Evolutionary conservation across 2,329 filamentous ascomycete species (phyloP).

Genomic region (Aspergillus floridensis): DNA sequence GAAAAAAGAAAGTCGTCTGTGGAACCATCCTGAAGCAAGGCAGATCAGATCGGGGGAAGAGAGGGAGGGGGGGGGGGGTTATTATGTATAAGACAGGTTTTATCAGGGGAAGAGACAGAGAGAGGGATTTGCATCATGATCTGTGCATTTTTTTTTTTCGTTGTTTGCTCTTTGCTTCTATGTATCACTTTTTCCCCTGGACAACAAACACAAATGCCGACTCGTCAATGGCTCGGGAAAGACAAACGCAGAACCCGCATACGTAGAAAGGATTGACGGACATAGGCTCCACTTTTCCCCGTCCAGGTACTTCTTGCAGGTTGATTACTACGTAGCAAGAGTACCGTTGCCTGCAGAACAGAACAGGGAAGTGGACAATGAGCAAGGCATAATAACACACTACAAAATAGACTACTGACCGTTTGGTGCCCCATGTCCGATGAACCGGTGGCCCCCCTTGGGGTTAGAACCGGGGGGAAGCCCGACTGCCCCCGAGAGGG

Average conservation of each 20-base stretch:
- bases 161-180: neutral
- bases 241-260: neutral
- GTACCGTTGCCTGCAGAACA: too few relatives aligned
- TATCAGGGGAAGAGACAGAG: neutral
- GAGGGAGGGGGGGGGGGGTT: neutral
- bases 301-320: neutral
- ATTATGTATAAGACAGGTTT: neutral
- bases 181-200: neutral
- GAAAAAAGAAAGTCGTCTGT: neutral
- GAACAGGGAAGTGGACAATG: too few relatives aligned
- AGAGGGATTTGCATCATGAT: too few relatives aligned
- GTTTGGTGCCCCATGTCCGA: neutral
- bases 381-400: too few relatives aligned
- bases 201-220: neutral
- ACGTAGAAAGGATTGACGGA: too few relatives aligned
- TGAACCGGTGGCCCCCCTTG: neutral
- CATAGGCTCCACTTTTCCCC: neutral
- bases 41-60: neutral
- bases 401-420: neutral
- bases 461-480: neutral
- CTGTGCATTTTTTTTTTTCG: too few relatives aligned
- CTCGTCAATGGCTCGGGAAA: neutral
- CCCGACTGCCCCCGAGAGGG: too few relatives aligned
- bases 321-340: too few relatives aligned
- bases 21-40: neutral